Evolutionary conservation across 2,329 filamentous ascomycete genomes (phyloP).

Genomic region (Setomelanomma holmii): DNA sequence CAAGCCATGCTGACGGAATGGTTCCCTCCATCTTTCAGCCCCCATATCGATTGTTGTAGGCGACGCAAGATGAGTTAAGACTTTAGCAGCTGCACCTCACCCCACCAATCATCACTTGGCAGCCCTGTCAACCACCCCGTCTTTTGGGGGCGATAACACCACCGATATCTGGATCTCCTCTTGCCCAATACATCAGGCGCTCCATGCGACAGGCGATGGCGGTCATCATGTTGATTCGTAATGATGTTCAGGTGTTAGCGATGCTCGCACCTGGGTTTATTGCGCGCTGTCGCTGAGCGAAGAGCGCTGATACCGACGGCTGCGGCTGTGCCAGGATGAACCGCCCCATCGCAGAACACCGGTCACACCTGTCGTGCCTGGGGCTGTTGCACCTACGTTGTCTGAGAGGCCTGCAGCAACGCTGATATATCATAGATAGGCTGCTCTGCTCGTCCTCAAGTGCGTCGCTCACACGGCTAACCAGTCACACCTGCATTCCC

Average conservation of each 20-base stretch:
- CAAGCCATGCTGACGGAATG: slow-evolving; percentile 16
- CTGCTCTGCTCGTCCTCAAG: slow-evolving; percentile 19
- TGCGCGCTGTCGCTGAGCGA: background rate
- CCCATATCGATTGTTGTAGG: slow-evolving; percentile 30
- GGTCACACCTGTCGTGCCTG: slow-evolving; percentile 22
- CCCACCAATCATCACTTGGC: slow-evolving; percentile 1
- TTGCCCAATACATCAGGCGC: slow-evolving; percentile 7
- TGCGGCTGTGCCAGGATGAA: slow-evolving; percentile 29
- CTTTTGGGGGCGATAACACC: background rate
- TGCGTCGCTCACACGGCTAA: slow-evolving; percentile 30
- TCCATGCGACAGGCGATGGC: slow-evolving; percentile 1
- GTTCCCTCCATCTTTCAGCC: slow-evolving; percentile 32
- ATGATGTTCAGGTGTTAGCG: background rate
- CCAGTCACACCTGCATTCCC: slow-evolving; percentile 15
- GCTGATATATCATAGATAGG: slow-evolving; percentile 31
- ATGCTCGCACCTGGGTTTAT: background rate
- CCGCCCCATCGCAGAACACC: slow-evolving; percentile 11
- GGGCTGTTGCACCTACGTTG: slow-evolving; percentile 16
- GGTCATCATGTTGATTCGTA: background rate
- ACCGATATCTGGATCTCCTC: slow-evolving; percentile 1
- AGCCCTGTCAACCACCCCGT: background rate
- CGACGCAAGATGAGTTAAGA: slow-evolving; percentile 7
- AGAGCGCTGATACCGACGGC: slow-evolving; percentile 1
- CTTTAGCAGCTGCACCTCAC: slow-evolving; percentile 3
- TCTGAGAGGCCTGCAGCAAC: slow-evolving; percentile 40